Evolutionary conservation across 257 asterid genomes (phyloP), one percentile per base, ranked within the genome.

Genomic region (Linderniella brevidens): DNA sequence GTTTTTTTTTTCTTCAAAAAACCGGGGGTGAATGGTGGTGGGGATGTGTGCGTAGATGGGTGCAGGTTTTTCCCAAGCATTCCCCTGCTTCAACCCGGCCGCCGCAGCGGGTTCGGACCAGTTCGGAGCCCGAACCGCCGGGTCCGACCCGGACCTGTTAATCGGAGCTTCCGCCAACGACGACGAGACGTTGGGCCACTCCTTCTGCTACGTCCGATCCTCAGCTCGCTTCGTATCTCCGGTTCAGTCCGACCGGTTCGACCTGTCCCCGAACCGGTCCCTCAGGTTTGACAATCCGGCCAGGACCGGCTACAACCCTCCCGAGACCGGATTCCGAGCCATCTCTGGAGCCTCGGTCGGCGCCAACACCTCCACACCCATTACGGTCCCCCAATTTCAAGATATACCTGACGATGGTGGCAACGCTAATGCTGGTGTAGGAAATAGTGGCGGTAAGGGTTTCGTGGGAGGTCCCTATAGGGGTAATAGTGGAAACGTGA

Each of bases 131-230:
- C 10, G 7, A 18, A 62, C 66, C 61, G 69, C 35, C 79, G 80
- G 95, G 69, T 64, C 68, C 25, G 93, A 79, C 29, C 57, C 87
- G 76, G 96, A 79, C 48, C 69, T 50, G 57, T 55, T 71, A 3
- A 81, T 79, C 71, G 40, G 68, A 12, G 70, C 55, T 50, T 92
- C 70, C 54, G n/a, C n/a, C n/a, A n/a, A n/a, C n/a, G n/a, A 75
- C 37, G 97, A 87, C 65, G 97, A 87, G 71, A 83, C 93, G 78
- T 86, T 83, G 35, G 97, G 97, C 43, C 97, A 87, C 66, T 87
- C 97, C 45, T 87, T 87, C 73, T 80, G 97, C 73, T 87, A 87
- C 76, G 97, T 87, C 40, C 86, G 95, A 35, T 83, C 97, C 11
- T 87, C 97, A 0, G 93, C 93, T 10, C 82, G 97, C 17, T 87